Conservation (phyloP, 176 grass and related monocot genomes). For the Tuctoria greenei region DNA sequence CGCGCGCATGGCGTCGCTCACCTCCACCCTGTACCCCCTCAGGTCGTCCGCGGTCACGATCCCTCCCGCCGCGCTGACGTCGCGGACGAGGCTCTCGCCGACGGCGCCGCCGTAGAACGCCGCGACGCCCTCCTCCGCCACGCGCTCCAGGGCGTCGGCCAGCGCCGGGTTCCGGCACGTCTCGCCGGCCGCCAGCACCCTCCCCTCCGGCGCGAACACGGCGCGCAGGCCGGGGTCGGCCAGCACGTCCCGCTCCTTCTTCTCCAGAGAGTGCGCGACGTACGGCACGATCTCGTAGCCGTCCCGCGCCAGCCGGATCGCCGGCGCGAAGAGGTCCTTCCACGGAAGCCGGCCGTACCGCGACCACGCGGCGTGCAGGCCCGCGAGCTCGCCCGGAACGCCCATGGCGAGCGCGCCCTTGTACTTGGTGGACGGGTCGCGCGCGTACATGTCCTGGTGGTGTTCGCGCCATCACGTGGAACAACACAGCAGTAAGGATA, state of each 20-base stretch:
- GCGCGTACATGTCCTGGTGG: slow-evolving; percentile 70
- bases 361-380: slow-evolving; percentile 69
- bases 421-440: slow-evolving; percentile 51
- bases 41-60: slow-evolving; percentile 62
- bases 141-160: slow-evolving; percentile 46
- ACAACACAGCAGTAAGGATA: not conserved
- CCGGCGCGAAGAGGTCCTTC: slow-evolving; percentile 66
- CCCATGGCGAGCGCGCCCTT: slow-evolving; percentile 70
- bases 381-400: slow-evolving; percentile 84
- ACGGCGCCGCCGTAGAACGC: slow-evolving; percentile 67
- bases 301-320: slow-evolving; percentile 66
- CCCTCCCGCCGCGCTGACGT: slow-evolving; percentile 55
- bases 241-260: slow-evolving; percentile 34
- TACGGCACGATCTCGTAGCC: slow-evolving; percentile 52
- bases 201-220: slow-evolving; percentile 60
- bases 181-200: slow-evolving; percentile 57
- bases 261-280: slow-evolving; percentile 46
- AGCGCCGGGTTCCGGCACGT: slow-evolving; percentile 74
- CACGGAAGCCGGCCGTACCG: slow-evolving; percentile 67
- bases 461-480: not conserved
- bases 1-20: slow-evolving; percentile 40
- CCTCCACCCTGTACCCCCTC: slow-evolving; percentile 50
- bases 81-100: slow-evolving; percentile 50
- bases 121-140: slow-evolving; percentile 48
- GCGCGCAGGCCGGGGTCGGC: slow-evolving; percentile 69